Conservation (phyloP, 1,139 yeast genomes). For the Geotrichum cucujoidarum region DNA sequence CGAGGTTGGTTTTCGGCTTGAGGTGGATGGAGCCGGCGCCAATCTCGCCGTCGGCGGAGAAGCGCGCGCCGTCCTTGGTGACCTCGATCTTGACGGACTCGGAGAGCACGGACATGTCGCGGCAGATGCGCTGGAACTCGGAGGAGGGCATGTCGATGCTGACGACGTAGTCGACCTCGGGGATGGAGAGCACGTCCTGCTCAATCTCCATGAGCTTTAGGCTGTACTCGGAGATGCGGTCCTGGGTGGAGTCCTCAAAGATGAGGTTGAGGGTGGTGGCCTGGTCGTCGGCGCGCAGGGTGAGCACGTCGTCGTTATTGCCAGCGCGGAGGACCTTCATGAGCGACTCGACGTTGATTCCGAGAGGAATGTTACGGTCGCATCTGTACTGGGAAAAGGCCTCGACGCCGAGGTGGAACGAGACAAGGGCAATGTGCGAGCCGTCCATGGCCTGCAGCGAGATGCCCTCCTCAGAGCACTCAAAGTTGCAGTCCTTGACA, state of each 20-base stretch:
- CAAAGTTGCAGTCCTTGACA: conserved; percentile 91
- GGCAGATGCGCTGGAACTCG: conserved; percentile 84
- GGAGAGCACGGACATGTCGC: conserved; percentile 79
- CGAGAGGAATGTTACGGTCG: conserved; percentile 88
- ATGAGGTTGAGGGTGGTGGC: conserved; percentile 79
- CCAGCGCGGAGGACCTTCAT: conserved; percentile 89
- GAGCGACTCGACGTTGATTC: conserved; percentile 81
- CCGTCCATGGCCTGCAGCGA: conserved; percentile 97
- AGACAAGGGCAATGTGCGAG: conserved; percentile 89
- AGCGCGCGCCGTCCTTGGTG: conserved; percentile 88
- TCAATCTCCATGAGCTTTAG: conserved; percentile 95
- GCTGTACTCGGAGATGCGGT: conserved; percentile 86
- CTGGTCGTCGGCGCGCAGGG: conserved; percentile 85
- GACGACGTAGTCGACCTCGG: conserved; percentile 88
- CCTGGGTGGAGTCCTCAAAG: conserved; percentile 79
- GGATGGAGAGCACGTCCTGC: conserved; percentile 88
- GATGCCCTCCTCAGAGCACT: conserved; percentile 90
- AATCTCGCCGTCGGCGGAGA: conserved; percentile 85
- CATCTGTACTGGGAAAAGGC: conserved; percentile 94
- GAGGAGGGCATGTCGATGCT: conserved; percentile 80
- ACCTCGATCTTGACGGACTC: conserved; percentile 84
- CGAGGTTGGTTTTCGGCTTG: conserved; percentile 79
- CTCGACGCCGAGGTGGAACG: conserved; percentile 79
- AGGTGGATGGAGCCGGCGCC: conserved; percentile 85
- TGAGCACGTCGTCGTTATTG: conserved; percentile 80